Conservation (phyloP, 139 green algal species). For the Ettlia oleoabundans region DNA sequence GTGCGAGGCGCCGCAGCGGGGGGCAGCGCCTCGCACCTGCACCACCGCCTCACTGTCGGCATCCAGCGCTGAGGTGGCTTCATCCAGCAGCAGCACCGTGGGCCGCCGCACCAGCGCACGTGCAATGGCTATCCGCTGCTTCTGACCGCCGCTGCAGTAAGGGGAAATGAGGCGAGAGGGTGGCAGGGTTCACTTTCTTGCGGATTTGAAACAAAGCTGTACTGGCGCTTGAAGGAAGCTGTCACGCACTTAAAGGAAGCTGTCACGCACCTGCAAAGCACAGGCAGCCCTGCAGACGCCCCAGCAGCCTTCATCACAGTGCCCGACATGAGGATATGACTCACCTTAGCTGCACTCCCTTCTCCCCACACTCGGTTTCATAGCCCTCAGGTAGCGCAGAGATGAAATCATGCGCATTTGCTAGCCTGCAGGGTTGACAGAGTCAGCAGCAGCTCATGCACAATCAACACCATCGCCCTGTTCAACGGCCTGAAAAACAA, state of each 20-base stretch:
- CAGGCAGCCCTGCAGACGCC: too few relatives aligned
- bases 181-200: neutral
- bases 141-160: conserved; percentile 74
- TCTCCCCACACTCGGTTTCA: conserved; percentile 85
- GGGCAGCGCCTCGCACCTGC: too few relatives aligned
- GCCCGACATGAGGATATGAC: too few relatives aligned
- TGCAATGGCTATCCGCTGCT: conserved; percentile 95
- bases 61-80: conserved; percentile 88
- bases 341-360: conserved; percentile 74
- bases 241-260: too few relatives aligned
- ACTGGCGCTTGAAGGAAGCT: too few relatives aligned
- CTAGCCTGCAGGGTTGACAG: conserved; percentile 46
- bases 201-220: too few relatives aligned
- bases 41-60: conserved; percentile 72
- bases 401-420: conserved; percentile 90
- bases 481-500: too few relatives aligned
- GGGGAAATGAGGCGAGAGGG: neutral
- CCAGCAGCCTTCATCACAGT: too few relatives aligned
- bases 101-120: conserved; percentile 84
- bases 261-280: too few relatives aligned
- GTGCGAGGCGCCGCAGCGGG: too few relatives aligned
- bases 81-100: conserved; percentile 91
- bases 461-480: neutral
- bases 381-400: conserved; percentile 77
- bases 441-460: neutral